phyloP scores from a whole-genome alignment of 2,329 filamentous ascomycete species.

The Dactylellina drechsleri region DNA sequence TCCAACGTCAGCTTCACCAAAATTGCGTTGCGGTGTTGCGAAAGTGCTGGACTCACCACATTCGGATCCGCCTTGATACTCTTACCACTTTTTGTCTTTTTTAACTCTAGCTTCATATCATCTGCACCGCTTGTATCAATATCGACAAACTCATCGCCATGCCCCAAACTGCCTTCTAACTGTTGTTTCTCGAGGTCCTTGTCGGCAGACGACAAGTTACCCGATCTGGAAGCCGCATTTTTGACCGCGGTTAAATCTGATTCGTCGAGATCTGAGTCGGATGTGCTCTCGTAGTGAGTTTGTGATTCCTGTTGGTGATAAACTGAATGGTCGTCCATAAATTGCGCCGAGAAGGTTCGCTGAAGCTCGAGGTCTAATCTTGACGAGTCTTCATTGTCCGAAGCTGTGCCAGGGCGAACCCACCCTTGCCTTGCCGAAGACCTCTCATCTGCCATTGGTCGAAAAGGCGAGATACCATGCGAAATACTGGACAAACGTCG shows the following conservation, averaged over 20 bases:
- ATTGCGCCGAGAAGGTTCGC: constrained; percentile 43
- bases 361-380: constrained; percentile 48
- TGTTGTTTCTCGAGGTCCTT: constrained; percentile 35
- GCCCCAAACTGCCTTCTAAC: constrained; percentile 8
- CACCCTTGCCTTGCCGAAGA: constrained; percentile 19
- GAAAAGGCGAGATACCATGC: constrained; percentile 6
- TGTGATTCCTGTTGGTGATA: constrained; percentile 37
- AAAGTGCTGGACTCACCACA: constrained; percentile 33
- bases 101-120: constrained; percentile 30
- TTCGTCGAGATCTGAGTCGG: constrained; percentile 9
- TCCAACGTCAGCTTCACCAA: constrained; percentile 7
- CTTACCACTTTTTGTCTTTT: constrained; percentile 43
- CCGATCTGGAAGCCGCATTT: constrained; percentile 9
- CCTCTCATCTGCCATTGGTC: constrained; percentile 33
- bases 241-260: constrained; percentile 43
- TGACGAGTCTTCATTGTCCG: constrained; percentile 21
- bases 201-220: constrained; percentile 29
- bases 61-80: constrained; percentile 42
- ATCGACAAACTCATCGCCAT: constrained; percentile 15
- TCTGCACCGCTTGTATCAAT: constrained; percentile 27
- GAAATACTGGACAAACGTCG: not conserved
- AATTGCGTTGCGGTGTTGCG: constrained; percentile 37
- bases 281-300: constrained; percentile 40
- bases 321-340: constrained; percentile 46
- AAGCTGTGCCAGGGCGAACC: constrained; percentile 7